Conservation (phyloP, 2,329 filamentous ascomycete species). For the Pseudogymnoascus sp. region DNA sequence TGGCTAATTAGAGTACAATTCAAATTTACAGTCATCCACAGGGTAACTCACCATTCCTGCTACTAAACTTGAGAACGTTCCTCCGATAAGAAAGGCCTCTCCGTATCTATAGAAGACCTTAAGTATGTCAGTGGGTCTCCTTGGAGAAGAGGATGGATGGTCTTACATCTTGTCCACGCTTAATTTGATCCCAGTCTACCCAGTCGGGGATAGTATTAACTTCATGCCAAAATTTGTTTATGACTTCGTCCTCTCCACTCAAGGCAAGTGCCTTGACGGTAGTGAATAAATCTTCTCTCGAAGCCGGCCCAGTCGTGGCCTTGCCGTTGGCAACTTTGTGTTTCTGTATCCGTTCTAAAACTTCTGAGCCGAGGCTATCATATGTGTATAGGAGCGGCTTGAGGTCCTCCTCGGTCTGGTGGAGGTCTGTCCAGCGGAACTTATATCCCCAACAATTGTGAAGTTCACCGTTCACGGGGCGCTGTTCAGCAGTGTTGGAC, state of each 20-base stretch:
- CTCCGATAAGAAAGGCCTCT: slow-evolving; percentile 49
- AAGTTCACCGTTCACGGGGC: not conserved
- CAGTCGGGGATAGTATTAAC: slow-evolving; percentile 60
- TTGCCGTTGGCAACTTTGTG: slow-evolving; percentile 26
- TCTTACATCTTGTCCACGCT: slow-evolving; percentile 55
- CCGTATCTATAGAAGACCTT: slow-evolving; percentile 65
- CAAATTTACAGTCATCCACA: not conserved
- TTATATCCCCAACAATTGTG: slow-evolving; percentile 48
- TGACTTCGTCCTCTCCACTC: slow-evolving; percentile 40
- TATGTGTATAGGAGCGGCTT: slow-evolving; percentile 55
- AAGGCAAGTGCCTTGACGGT: slow-evolving; percentile 50
- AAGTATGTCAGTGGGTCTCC: not conserved
- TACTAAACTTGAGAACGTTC: slow-evolving; percentile 2
- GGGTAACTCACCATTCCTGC: not conserved
- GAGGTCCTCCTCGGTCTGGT: slow-evolving; percentile 51
- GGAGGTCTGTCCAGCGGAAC: slow-evolving; percentile 60
- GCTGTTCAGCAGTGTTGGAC: not conserved
- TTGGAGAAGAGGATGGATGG: not conserved
- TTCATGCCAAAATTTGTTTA: slow-evolving; percentile 53
- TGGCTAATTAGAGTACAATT: slow-evolving; percentile 33
- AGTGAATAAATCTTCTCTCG: slow-evolving; percentile 51
- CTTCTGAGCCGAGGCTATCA: slow-evolving; percentile 59
- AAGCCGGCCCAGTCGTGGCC: slow-evolving; percentile 28
- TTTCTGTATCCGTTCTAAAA: slow-evolving; percentile 45
- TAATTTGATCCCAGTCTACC: slow-evolving; percentile 72